These are phyloP conservation scores for Camelina hispida DNA, from an alignment of 345 rosid species.

Conservation along the genomic window DNA sequence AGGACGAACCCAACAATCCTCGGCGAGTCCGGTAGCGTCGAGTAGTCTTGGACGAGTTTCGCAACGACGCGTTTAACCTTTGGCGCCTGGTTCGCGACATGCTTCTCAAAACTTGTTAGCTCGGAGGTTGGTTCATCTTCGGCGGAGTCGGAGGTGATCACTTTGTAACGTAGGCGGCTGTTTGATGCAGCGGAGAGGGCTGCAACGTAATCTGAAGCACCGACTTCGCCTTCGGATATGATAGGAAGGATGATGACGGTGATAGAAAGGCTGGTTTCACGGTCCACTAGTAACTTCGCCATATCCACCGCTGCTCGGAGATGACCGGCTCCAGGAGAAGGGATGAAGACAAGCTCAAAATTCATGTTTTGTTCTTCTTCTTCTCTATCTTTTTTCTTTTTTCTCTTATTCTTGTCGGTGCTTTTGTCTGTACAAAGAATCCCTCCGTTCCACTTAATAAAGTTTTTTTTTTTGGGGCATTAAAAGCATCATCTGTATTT, in stretches of 20 bases:
- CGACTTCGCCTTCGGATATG: not conserved
- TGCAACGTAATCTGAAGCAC: not conserved
- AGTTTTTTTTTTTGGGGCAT: too few species aligned
- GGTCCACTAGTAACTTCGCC: constrained; percentile 46
- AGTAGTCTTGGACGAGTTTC: not conserved
- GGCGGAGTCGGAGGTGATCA: constrained; percentile 38
- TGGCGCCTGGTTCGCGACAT: constrained; percentile 39
- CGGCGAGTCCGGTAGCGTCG: constrained; percentile 22
- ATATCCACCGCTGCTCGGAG: constrained; percentile 42
- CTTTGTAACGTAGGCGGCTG: constrained; percentile 18
- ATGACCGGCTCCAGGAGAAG: constrained; percentile 48
- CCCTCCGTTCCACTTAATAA: too few species aligned
- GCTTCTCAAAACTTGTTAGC: not conserved
- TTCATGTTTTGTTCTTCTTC: constrained; percentile 25
- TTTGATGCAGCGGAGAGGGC: constrained; percentile 8
- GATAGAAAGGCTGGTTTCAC: constrained; percentile 41
- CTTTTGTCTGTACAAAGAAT: not conserved
- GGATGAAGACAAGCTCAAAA: constrained; percentile 54
- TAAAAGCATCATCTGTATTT: too few species aligned
- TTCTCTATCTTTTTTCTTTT: not conserved
- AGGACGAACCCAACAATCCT: constrained; percentile 53
- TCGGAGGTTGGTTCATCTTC: not conserved
- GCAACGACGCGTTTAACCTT: constrained; percentile 38
- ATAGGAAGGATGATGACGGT: constrained; percentile 43
- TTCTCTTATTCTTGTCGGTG: too few species aligned